phyloP scores from a whole-genome alignment of 768 basidiomycete species.

The Clitopilus hobsonii region DNA sequence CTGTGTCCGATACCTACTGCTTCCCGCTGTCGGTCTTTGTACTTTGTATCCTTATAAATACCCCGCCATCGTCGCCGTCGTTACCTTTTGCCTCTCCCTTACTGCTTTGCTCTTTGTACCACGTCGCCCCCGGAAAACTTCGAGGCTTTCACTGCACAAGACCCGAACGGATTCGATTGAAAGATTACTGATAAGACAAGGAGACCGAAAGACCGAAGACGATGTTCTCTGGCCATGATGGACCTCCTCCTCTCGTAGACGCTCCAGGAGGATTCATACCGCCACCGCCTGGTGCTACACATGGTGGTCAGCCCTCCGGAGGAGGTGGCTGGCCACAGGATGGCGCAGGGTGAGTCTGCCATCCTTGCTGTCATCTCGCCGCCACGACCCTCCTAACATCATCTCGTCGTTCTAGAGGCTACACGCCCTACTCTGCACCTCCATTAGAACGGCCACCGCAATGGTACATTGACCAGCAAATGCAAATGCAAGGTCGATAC shows the following conservation, averaged over 20 bases:
- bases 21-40: neutral
- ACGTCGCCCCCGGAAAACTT: too few relatives aligned
- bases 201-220: neutral
- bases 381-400: neutral
- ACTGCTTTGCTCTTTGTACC: too few relatives aligned
- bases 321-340: constrained; percentile 13
- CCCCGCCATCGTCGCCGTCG: neutral
- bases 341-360: constrained; percentile 10
- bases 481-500: neutral
- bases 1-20: neutral
- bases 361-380: neutral
- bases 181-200: neutral
- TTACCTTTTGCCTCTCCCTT: neutral
- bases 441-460: neutral
- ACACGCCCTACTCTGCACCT: neutral
- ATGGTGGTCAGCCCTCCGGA: constrained; percentile 23
- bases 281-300: constrained; percentile 26
- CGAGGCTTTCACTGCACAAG: too few relatives aligned
- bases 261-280: constrained; percentile 20
- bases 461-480: neutral
- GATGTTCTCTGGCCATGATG: neutral
- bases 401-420: neutral
- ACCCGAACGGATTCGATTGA: neutral
- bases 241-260: constrained; percentile 15
- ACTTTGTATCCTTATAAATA: neutral